A percentile compares a stretch with the other conserved stretches of the same genome.
phyloP scores from a whole-genome alignment of 1,284 basidiomycete species.

The Phlebopus sp. region DNA sequence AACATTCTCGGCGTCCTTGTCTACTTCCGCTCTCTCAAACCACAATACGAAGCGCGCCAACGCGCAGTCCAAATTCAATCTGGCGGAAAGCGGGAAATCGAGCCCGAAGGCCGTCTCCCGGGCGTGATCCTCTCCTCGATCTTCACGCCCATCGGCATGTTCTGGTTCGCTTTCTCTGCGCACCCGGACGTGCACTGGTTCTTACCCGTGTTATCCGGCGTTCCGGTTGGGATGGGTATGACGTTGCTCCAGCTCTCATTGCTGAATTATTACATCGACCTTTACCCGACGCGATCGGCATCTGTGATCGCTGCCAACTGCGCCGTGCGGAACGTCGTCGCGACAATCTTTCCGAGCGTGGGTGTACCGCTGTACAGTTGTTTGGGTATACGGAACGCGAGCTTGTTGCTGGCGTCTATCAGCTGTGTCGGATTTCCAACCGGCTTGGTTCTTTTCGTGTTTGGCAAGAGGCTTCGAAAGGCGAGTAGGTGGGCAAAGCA shows the following conservation, averaged over 20 bases:
- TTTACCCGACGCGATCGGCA: conserved; percentile 27
- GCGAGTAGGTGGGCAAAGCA: conserved; percentile 27
- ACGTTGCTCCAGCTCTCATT: conserved; percentile 28
- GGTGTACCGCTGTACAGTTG: conserved; percentile 21
- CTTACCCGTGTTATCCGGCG: conserved; percentile 21
- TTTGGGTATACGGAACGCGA: conserved; percentile 24
- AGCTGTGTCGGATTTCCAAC: conserved; percentile 26
- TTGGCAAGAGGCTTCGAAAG: conserved; percentile 18
- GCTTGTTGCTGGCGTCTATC: conserved; percentile 23
- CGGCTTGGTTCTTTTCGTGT: conserved; percentile 17
- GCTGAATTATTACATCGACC: conserved; percentile 30
- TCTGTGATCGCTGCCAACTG: conserved; percentile 29
- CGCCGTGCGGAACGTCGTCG: conserved; percentile 15
- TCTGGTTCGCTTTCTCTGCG: conserved; percentile 27
- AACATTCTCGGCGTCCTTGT: conserved; percentile 25
- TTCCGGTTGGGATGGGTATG: conserved; percentile 30
- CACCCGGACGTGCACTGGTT: conserved; percentile 18
- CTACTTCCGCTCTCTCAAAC: conserved; percentile 25
- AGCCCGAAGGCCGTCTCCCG: conserved; percentile 24
- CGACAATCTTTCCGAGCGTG: conserved; percentile 22
- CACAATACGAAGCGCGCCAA: conserved; percentile 18
- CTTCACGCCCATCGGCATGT: conserved; percentile 26
- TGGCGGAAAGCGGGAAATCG: conserved; percentile 13
- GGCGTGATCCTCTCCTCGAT: conserved; percentile 21
- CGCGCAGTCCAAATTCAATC: conserved; percentile 10